Evolutionary conservation across 805 yeast species (phyloP), one percentile per base, ranked within the genome.

Genomic region (Nakazawaea molendinolei): DNA sequence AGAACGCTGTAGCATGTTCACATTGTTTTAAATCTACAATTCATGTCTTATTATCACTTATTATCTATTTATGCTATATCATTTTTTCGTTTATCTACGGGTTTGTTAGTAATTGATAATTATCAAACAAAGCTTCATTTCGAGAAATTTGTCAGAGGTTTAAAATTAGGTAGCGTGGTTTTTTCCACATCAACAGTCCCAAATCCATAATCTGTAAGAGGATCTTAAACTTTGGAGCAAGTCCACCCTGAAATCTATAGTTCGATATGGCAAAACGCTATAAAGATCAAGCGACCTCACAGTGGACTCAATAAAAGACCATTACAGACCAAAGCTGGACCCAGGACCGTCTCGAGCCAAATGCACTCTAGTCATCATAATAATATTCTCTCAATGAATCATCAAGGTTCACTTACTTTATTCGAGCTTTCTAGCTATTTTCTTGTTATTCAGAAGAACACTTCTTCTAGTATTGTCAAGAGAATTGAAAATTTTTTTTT

Each of bases 341-440:
- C 13, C 17, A 4, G 13, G 12, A 20, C 6, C 58, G 83, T 83
- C 95, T 86, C 95, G 95, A 87, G 96, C 95, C 96, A 87, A 87
- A 87, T 87, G 96, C 96, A 86, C 95, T 87, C 96, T 65, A 65
- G 80, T 85, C 95, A 85, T 85, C 95, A 38, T 32, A 33, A 43
- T 39, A 41, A 52, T 44, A 49, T 29, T 15, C 32, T 18, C 28
- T 10, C 14, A 18, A 22, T 22, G n/a, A n/a, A n/a, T n/a, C n/a
- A n/a, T n/a, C n/a, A n/a, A n/a, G n/a, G n/a, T n/a, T n/a, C n/a
- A n/a, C n/a, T n/a, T n/a, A n/a, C n/a, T n/a, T n/a, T n/a, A n/a
- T n/a, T n/a, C n/a, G n/a, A n/a, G n/a, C n/a, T n/a, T n/a, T n/a
- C n/a, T n/a, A n/a, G n/a, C n/a, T n/a, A n/a, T n/a, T n/a, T n/a